Conservation (phyloP, 805 yeast species). For the Candida namnaoensis region DNA sequence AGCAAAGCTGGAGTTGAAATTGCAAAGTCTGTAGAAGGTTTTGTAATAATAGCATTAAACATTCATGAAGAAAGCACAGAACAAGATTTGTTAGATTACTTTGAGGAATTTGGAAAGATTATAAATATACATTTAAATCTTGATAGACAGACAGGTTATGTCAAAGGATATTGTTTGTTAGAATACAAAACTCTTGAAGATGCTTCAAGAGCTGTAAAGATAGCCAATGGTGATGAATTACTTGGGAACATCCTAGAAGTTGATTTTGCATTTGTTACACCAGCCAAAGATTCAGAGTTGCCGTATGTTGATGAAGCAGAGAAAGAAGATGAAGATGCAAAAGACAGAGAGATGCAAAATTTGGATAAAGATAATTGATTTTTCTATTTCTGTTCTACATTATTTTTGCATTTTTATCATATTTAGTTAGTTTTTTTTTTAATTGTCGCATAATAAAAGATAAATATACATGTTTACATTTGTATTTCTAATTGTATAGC, state of each 20-base stretch:
- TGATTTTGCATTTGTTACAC: constrained; percentile 31
- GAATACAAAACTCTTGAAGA: constrained; percentile 24
- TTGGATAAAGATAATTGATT: background rate
- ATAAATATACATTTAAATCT: constrained; percentile 29
- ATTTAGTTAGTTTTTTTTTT: no score
- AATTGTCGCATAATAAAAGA: no score
- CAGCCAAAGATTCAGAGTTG: background rate
- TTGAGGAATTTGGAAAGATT: constrained; percentile 31
- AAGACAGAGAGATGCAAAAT: background rate
- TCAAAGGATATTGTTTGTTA: constrained; percentile 29
- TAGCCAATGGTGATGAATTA: constrained; percentile 21
- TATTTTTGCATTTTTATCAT: no score
- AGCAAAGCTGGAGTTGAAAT: constrained; percentile 6
- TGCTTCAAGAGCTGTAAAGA: constrained; percentile 24
- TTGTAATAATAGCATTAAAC: constrained; percentile 28
- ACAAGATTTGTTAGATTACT: constrained; percentile 31
- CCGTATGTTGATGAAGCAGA: background rate
- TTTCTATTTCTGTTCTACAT: no score
- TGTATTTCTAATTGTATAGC: no score
- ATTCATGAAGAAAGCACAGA: constrained; percentile 37
- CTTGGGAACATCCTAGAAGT: constrained; percentile 23
- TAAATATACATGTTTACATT: no score
- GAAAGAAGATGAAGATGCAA: background rate
- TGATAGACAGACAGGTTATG: constrained; percentile 31
- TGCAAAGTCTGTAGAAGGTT: constrained; percentile 26